Conservation (phyloP, 352 stramenopile genomes). For the Phytopythium cucurbitacearum region DNA sequence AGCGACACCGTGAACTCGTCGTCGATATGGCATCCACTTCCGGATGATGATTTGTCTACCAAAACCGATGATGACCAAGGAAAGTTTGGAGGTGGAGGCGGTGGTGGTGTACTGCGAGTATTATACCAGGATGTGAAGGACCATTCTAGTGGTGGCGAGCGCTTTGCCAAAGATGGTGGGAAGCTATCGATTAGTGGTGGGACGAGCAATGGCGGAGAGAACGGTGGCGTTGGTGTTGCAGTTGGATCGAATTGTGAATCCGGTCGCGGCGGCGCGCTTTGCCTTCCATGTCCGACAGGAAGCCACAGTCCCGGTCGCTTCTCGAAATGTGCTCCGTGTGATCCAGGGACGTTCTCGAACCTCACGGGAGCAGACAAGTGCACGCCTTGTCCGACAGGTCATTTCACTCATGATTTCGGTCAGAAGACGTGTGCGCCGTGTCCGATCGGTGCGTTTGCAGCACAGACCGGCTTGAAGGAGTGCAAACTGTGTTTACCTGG, state of each 20-base stretch:
- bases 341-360: constrained; percentile 55
- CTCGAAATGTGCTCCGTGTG: constrained; percentile 63
- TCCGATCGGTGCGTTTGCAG: constrained; percentile 47
- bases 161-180: constrained; percentile 59
- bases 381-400: constrained; percentile 40
- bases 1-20: constrained; percentile 9
- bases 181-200: constrained; percentile 38
- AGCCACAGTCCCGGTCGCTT: constrained; percentile 54
- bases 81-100: constrained; percentile 51
- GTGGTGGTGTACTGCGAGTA: constrained; percentile 58
- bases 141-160: constrained; percentile 21
- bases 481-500: constrained; percentile 59
- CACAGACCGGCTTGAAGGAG: constrained; percentile 34
- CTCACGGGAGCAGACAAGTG: constrained; percentile 42
- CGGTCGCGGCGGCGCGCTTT: constrained; percentile 66
- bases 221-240: constrained; percentile 44
- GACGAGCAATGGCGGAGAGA: constrained; percentile 50
- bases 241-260: constrained; percentile 51
- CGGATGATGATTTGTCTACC: constrained; percentile 2
- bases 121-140: constrained; percentile 28
- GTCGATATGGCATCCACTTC: constrained; percentile 27
- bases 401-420: constrained; percentile 71
- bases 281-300: constrained; percentile 54
- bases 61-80: constrained; percentile 11
- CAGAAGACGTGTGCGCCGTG: constrained; percentile 60